Percentiles rank a stretch among this genome's conserved stretches.
Evolutionary conservation across 164 flowering plant species (phyloP).

Genomic region (Macadamia tetraphylla): DNA sequence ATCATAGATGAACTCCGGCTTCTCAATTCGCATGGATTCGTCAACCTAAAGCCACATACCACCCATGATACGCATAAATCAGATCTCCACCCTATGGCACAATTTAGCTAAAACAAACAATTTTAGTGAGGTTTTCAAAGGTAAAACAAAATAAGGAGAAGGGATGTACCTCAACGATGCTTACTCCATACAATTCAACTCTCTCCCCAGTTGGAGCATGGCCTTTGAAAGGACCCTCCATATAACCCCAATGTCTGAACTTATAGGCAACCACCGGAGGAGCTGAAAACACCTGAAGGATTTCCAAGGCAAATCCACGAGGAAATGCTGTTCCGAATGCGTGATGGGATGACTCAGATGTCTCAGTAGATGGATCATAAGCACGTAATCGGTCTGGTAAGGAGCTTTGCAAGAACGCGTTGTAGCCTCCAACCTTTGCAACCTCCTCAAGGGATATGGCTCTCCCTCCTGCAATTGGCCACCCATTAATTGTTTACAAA

Average conservation of each 20-base stretch:
- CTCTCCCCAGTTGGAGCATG: conserved; percentile 62
- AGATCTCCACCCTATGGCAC: no score
- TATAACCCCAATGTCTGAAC: conserved; percentile 82
- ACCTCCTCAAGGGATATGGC: conserved; percentile 24
- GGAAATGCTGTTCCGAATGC: conserved; percentile 50
- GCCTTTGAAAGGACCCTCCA: conserved; percentile 81
- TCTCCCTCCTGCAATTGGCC: conserved; percentile 35
- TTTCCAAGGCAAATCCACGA: conserved; percentile 65
- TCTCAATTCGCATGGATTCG: conserved; percentile 42
- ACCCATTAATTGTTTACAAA: neutral
- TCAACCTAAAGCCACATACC: conserved; percentile 25
- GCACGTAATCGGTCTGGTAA: conserved; percentile 38
- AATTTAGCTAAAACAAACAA: no score
- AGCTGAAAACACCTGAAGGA: conserved; percentile 58
- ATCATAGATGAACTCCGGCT: conserved; percentile 57
- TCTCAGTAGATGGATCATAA: conserved; percentile 35
- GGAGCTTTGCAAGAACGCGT: conserved; percentile 43
- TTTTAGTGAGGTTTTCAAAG: neutral
- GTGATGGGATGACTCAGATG: conserved; percentile 21
- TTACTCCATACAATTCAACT: conserved; percentile 49
- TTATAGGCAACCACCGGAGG: conserved; percentile 62
- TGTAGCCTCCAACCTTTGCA: conserved; percentile 51
- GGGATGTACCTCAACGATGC: conserved; percentile 34
- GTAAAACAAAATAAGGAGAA: neutral
- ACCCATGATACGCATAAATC: no score